Evolutionary conservation across 176 grass and related monocot genomes (phyloP), one percentile per base, ranked within the genome.

Genomic region (Aechmea fasciata): DNA sequence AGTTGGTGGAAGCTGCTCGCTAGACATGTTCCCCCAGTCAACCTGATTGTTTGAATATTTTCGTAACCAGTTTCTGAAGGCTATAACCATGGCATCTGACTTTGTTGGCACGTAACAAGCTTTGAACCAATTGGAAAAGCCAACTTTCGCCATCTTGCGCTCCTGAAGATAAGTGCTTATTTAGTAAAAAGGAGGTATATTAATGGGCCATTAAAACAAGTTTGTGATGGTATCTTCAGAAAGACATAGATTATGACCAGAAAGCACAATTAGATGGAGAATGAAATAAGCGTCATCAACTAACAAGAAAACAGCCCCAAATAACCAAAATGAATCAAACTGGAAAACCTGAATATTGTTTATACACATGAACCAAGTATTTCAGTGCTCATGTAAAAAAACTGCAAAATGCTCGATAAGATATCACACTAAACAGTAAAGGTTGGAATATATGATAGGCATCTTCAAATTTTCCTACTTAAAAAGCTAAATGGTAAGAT

Each of bases 21-120:
- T 25, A 7, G 66, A 29, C 1, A 76, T 59, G 10, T 49, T 74
- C 69, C 78, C 83, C 86, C 88, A 96, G n/a, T 76, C 80, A 61
- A 92, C 2, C 51, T 83, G 79, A 72, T 69, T 69, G 65, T 83
- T 79, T 69, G 81, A 78, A 72, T 92, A 87, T 57, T 87, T 96
- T 52, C 83, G 85, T 63, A 92, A 87, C 92, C 92, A 96, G 70
- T 75, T 96, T 57, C 92, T 92, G 75, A 85, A 96, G 69, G 88
- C 83, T 53, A 96, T 71, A 51, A 92, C 79, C 79, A 91, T 85
- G 72, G 26, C 72, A 57, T 96, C 88, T 9, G 92, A 85, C 29
- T 87, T 77, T 54, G 92, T 96, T 14, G 92, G 86, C 71, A 89
- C 85, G 17, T 89, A 96, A 70, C 89, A 91, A 23, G 65, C 67